Percentiles rank a stretch among this genome's conserved stretches.
Conservation (phyloP, 2,329 filamentous ascomycete genomes). For the Immersiporthe knoxdaviesiana region DNA sequence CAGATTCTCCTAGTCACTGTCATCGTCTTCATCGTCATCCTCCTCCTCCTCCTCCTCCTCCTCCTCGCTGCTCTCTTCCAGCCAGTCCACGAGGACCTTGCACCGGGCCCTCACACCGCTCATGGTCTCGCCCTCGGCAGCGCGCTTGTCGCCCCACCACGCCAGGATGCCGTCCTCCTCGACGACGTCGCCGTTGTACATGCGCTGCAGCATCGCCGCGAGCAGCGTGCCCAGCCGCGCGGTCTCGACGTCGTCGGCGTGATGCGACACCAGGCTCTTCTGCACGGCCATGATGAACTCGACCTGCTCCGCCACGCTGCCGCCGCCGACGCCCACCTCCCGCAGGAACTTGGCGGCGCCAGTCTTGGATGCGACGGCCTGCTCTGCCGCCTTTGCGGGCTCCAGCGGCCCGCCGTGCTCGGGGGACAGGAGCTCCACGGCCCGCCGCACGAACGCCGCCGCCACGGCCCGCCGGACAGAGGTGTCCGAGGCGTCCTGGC, state of each 20-base stretch:
- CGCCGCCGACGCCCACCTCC: slow-evolving; percentile 64
- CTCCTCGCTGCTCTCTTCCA: slow-evolving; percentile 75
- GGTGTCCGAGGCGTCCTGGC: slow-evolving; percentile 85
- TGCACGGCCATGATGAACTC: slow-evolving; percentile 85
- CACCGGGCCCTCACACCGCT: slow-evolving; percentile 72
- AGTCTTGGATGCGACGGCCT: slow-evolving; percentile 57
- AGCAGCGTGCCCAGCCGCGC: slow-evolving; percentile 64
- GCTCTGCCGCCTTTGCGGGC: slow-evolving; percentile 66
- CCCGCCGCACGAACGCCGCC: slow-evolving; percentile 80
- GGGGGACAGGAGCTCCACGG: slow-evolving; percentile 65
- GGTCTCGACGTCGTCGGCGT: slow-evolving; percentile 52
- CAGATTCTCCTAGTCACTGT: slow-evolving; percentile 32
- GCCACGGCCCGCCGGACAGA: slow-evolving; percentile 88
- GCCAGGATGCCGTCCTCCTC: slow-evolving; percentile 86
- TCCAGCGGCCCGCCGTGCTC: slow-evolving; percentile 55
- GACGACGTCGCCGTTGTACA: slow-evolving; percentile 82
- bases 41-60: slow-evolving; percentile 69
- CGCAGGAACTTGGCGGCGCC: slow-evolving; percentile 60
- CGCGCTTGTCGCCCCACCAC: slow-evolving; percentile 83
- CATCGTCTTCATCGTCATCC: slow-evolving; percentile 66
- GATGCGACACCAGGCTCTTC: slow-evolving; percentile 70
- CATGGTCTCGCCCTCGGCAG: slow-evolving; percentile 70
- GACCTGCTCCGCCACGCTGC: slow-evolving; percentile 75
- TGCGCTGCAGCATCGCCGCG: slow-evolving; percentile 77
- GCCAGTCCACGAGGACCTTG: slow-evolving; percentile 79